Percentiles rank a stretch among this genome's conserved stretches.
Conservation (phyloP, 768 basidiomycete genomes). For the Boletus bicolor region DNA sequence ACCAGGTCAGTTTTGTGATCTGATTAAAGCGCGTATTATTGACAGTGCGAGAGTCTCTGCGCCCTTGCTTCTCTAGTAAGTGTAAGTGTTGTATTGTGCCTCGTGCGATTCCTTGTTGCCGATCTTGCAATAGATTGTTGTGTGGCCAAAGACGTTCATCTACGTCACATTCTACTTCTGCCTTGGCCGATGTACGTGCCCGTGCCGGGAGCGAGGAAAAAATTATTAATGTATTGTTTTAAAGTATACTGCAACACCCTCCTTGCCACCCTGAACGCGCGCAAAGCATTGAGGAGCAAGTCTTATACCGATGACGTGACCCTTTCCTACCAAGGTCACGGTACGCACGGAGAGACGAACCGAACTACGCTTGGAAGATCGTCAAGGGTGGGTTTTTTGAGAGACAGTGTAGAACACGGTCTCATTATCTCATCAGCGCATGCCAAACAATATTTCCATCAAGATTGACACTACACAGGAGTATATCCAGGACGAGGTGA, state of each 20-base stretch:
- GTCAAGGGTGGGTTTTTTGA: slow-evolving; percentile 2
- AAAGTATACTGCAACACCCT: slow-evolving; percentile 59
- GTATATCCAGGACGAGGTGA: slow-evolving; percentile 39
- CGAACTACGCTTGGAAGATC: neutral
- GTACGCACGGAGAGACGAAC: slow-evolving; percentile 5
- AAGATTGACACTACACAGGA: slow-evolving; percentile 63
- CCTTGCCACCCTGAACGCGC: slow-evolving; percentile 57
- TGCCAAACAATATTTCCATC: slow-evolving; percentile 55
- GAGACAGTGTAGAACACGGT: neutral
- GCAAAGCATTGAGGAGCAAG: slow-evolving; percentile 41
- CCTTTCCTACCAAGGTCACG: slow-evolving; percentile 13
- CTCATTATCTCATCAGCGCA: slow-evolving; percentile 5
- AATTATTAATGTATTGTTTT: neutral
- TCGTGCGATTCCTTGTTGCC: neutral
- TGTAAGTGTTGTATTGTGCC: slow-evolving; percentile 23
- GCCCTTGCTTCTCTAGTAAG: slow-evolving; percentile 55
- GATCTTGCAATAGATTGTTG: slow-evolving; percentile 38
- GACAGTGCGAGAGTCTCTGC: slow-evolving; percentile 36
- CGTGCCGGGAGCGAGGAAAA: neutral
- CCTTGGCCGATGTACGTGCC: slow-evolving; percentile 51
- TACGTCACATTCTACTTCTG: slow-evolving; percentile 62
- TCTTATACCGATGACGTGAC: slow-evolving; percentile 8
- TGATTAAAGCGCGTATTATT: neutral
- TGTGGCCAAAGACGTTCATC: slow-evolving; percentile 46
- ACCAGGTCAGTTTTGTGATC: slow-evolving; percentile 27